Percentiles rank a stretch among this genome's conserved stretches.
phyloP scores from a whole-genome alignment of 2,329 filamentous ascomycete genomes.

The Epichloe gansuensis region DNA sequence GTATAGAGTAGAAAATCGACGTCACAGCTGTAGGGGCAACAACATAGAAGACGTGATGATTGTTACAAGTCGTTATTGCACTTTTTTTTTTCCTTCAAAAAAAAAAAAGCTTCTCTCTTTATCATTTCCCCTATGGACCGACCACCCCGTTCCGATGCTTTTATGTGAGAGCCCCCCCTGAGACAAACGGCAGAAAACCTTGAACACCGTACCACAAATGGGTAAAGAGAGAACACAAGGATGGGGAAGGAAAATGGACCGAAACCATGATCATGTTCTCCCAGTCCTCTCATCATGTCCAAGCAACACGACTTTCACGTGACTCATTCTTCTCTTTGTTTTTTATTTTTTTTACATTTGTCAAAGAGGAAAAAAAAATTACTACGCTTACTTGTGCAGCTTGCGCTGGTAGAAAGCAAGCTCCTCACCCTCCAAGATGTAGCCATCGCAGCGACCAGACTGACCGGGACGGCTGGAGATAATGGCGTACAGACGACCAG shows the following conservation, averaged over 20 bases:
- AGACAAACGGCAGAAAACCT: not conserved
- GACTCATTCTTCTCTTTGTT: not conserved
- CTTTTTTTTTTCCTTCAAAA: not conserved
- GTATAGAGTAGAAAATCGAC: too few relatives aligned
- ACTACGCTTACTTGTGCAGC: constrained; percentile 80
- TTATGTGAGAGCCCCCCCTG: not conserved
- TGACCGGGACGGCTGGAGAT: constrained; percentile 89
- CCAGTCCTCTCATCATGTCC: not conserved
- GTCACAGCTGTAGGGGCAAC: not conserved
- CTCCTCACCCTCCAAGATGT: constrained; percentile 98
- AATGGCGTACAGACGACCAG: constrained; percentile 91
- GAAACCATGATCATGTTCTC: not conserved
- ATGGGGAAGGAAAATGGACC: not conserved
- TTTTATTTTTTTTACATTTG: too few relatives aligned
- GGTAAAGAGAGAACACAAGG: not conserved
- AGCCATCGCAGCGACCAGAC: constrained; percentile 92
- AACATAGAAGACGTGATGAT: not conserved
- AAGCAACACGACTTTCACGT: not conserved
- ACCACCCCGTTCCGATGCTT: constrained; percentile 1
- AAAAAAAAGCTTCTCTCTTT: not conserved
- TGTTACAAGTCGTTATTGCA: not conserved
- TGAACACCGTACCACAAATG: constrained; percentile 2
- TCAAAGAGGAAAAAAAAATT: not conserved
- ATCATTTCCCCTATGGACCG: constrained; percentile 1
- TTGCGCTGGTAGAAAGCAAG: constrained; percentile 99